phyloP scores from a whole-genome alignment of 75 land plant genomes.

The Picea glauca region DNA sequence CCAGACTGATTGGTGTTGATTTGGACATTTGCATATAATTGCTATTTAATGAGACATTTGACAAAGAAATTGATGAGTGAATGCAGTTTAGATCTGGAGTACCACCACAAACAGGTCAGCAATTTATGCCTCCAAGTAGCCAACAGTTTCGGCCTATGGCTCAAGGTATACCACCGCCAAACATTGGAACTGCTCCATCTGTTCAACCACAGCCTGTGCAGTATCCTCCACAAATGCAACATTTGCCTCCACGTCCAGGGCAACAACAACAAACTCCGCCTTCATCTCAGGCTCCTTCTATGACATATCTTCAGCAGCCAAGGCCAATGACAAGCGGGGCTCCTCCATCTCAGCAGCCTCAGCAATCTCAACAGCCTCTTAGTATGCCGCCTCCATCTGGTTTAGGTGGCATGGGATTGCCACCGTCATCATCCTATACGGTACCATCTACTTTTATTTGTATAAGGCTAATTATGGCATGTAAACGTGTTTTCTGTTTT shows the following conservation, averaged over 20 bases:
- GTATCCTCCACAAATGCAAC: constrained; percentile 55
- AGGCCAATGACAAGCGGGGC: constrained; percentile 29
- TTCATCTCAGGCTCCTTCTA: constrained; percentile 32
- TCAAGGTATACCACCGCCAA: constrained; percentile 31
- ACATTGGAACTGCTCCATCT: constrained; percentile 28
- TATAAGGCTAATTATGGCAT: background rate
- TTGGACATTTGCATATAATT: background rate
- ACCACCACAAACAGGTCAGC: constrained; percentile 41
- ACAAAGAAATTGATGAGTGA: background rate
- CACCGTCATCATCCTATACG: constrained; percentile 42
- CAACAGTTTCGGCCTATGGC: constrained; percentile 53
- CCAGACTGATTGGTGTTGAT: background rate
- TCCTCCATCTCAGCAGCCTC: constrained; percentile 30
- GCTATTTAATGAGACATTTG: background rate
- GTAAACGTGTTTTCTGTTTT: background rate
- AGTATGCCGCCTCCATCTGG: constrained; percentile 28
- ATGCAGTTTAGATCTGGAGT: constrained; percentile 67
- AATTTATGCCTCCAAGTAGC: constrained; percentile 33
- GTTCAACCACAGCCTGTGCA: constrained; percentile 33
- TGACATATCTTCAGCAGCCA: constrained; percentile 27
- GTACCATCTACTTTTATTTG: constrained; percentile 20
- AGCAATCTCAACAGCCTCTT: constrained; percentile 23
- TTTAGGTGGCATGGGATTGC: constrained; percentile 26
- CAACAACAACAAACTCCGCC: constrained; percentile 34
- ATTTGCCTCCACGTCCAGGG: constrained; percentile 29